These are phyloP conservation scores for Tilletia walkeri DNA, from an alignment of 1,284 basidiomycete species.

Conservation along the genomic window DNA sequence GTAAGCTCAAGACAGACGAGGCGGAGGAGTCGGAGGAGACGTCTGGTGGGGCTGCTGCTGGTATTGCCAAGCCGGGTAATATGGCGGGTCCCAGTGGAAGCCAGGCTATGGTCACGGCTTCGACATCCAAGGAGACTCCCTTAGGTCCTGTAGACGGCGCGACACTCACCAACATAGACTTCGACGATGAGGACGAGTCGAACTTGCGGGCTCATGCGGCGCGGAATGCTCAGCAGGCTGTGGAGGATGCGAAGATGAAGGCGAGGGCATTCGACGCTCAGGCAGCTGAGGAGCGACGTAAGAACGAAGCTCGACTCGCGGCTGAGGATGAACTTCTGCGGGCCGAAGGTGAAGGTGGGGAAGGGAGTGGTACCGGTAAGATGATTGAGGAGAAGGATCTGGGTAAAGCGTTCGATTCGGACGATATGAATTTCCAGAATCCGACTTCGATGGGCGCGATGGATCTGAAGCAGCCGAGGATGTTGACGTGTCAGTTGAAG, in stretches of 20 bases:
- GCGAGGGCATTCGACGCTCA: constrained; percentile 83
- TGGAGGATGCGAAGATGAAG: constrained; percentile 74
- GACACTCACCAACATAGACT: constrained; percentile 77
- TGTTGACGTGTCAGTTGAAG: constrained; percentile 94
- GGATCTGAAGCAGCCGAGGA: constrained; percentile 83
- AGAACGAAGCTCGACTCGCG: constrained; percentile 64
- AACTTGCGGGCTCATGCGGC: constrained; percentile 86
- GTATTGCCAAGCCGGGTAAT: constrained; percentile 24
- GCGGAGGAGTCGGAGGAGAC: constrained; percentile 70
- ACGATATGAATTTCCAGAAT: constrained; percentile 99
- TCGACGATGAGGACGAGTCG: constrained; percentile 89
- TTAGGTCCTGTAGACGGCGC: constrained; percentile 60
- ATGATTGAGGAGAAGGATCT: constrained; percentile 44
- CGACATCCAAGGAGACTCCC: constrained; percentile 67
- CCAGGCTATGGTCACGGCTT: constrained; percentile 43
- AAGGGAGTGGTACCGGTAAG: constrained; percentile 24
- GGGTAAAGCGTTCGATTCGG: constrained; percentile 60
- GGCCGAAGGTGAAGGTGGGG: constrained; percentile 27
- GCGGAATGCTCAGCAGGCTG: constrained; percentile 84
- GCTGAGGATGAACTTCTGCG: background rate
- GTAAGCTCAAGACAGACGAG: constrained; percentile 92
- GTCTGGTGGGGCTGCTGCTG: constrained; percentile 44
- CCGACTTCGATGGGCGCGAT: constrained; percentile 83
- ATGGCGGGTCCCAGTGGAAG: background rate
- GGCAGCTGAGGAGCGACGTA: constrained; percentile 69